These are phyloP conservation scores for Liquidambar formosana DNA, from an alignment of 164 flowering plant species.

Conservation along the genomic window DNA sequence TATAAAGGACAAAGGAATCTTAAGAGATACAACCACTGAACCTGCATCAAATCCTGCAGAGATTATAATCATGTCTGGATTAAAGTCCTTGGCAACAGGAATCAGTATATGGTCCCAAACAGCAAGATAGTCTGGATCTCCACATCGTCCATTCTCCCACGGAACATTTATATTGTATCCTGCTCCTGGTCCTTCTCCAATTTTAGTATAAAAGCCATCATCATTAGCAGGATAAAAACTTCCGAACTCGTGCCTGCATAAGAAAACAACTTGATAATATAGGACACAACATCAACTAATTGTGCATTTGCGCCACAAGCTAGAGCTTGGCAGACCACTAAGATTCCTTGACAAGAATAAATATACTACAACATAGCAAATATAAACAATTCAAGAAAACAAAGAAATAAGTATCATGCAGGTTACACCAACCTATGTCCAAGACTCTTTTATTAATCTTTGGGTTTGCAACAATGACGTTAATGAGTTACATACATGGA, in stretches of 20 bases:
- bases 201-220: constrained; percentile 74
- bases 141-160: constrained; percentile 90
- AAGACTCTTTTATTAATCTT: neutral
- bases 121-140: constrained; percentile 95
- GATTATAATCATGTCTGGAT: constrained; percentile 81
- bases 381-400: too few species aligned
- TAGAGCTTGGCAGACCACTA: neutral
- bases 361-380: neutral
- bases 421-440: neutral
- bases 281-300: neutral
- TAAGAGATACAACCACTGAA: constrained; percentile 12
- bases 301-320: neutral
- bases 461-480: neutral
- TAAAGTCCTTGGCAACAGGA: constrained; percentile 82
- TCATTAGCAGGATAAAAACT: constrained; percentile 81
- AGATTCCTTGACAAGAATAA: neutral
- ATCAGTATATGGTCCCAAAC: constrained; percentile 91
- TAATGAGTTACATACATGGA: too few species aligned
- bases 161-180: constrained; percentile 97
- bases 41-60: constrained; percentile 99
- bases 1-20: neutral
- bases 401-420: neutral
- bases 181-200: constrained; percentile 85
- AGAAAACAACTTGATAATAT: constrained; percentile 1
- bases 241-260: constrained; percentile 78